phyloP scores from a whole-genome alignment of 805 yeast genomes.

The Zygosaccharomyces pseudorouxii region DNA sequence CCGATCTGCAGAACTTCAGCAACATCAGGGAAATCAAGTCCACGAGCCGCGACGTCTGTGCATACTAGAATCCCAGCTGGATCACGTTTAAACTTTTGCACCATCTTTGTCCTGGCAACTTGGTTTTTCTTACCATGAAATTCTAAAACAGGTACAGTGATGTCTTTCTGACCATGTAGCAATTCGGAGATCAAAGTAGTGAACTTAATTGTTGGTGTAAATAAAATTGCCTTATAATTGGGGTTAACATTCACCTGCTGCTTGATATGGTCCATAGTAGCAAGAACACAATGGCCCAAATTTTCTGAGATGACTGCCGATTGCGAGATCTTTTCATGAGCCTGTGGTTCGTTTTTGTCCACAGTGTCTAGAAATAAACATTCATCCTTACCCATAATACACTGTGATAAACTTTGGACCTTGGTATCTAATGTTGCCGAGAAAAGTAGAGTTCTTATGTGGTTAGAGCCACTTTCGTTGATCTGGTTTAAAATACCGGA shows the following conservation, averaged over 20 bases:
- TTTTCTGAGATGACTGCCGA: constrained; percentile 50
- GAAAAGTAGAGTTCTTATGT: constrained; percentile 66
- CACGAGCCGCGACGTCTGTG: constrained; percentile 94
- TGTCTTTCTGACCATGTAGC: constrained; percentile 34
- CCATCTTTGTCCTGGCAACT: constrained; percentile 56
- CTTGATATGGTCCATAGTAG: constrained; percentile 50
- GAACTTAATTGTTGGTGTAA: constrained; percentile 70
- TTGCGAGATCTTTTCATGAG: constrained; percentile 75
- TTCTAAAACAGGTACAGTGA: constrained; percentile 33
- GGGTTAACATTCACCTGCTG: constrained; percentile 36
- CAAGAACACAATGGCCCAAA: constrained; percentile 55
- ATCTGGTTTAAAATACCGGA: constrained; percentile 43
- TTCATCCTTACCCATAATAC: constrained; percentile 47
- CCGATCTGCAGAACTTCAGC: constrained; percentile 81
- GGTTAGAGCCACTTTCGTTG: constrained; percentile 31
- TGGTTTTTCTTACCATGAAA: constrained; percentile 78
- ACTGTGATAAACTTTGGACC: constrained; percentile 61
- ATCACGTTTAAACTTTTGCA: constrained; percentile 48
- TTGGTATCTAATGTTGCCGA: constrained; percentile 81
- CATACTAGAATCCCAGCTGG: constrained; percentile 60
- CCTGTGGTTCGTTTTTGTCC: constrained; percentile 65
- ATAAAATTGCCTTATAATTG: constrained; percentile 72
- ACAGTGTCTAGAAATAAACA: constrained; percentile 70
- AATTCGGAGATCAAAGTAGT: constrained; percentile 53
- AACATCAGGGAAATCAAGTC: constrained; percentile 90